Base-by-base conservation (phyloP, 208 protist genomes). In the Acanthamoeba triangularis region DNA sequence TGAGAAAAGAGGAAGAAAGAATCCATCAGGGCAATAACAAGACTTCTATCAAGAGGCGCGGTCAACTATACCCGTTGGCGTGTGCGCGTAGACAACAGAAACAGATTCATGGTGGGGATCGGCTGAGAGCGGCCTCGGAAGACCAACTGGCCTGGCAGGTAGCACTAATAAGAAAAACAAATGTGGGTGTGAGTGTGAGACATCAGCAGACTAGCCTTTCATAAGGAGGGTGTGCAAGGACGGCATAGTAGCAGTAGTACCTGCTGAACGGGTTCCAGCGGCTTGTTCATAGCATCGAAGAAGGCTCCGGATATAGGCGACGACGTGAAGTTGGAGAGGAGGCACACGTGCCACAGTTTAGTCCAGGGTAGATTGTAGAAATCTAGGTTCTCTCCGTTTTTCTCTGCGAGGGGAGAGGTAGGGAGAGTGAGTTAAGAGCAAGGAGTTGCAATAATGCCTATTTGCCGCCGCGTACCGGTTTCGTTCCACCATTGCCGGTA, bases 401-500 rank as follows among this genome's bases (percentile, higher is more conserved):
- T 92, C 33, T 92, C 87, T 92, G 87, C 16, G 49, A 10, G 25
- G 80, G 20, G 23, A 49, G 56, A 11, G 44, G 13, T 1, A 59
- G 1, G 16, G 3, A 88, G 37, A 23, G 61, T 28, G 11, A 23
- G 18, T 13, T n/a, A n/a, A 88, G 30, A 80, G 18, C 72, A 25
- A 35, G 30, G 3, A 44, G 30, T n/a, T n/a, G 80, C 11, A 49
- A 63, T 2, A 49, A 3, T 11, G 20, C 20, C 14, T n/a, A 7
- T 7, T n/a, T 3, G 25, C 59, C 14, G 59, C 59, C 11, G 20
- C 23, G 76, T 65, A 92, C 87, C 87, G 1, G 87, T 92, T 41
- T 76, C 87, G 35, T 92, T 92, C 87, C 87, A 92, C 87, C 87
- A 92, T 44, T 67, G 37, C n/a, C 87, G 25, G 28, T 92, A 92